These are phyloP conservation scores for Capillidium rhysosporum DNA, from an alignment of 371 early-diverging fungal genomes.

Conservation along the genomic window DNA sequence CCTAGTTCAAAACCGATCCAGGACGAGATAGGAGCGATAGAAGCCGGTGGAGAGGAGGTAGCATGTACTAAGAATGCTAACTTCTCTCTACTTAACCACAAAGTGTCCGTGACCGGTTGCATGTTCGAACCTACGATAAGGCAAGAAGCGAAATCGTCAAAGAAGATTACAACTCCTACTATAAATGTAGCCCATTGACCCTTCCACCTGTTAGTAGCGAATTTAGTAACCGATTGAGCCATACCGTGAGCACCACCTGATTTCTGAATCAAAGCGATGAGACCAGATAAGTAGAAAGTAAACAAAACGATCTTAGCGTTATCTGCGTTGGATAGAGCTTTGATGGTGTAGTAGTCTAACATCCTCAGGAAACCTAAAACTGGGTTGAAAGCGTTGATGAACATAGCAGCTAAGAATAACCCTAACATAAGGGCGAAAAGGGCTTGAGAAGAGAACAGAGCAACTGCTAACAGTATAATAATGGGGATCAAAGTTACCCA, in stretches of 20 bases:
- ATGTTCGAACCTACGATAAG: slow-evolving; percentile 5
- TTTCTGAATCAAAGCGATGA: slow-evolving; percentile 6
- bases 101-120: slow-evolving; percentile 1
- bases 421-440: slow-evolving; percentile 3
- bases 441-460: slow-evolving; percentile 4
- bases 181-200: slow-evolving; percentile 5
- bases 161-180: slow-evolving; percentile 1
- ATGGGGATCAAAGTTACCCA: slow-evolving; percentile 6
- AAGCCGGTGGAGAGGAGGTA: slow-evolving; percentile 3
- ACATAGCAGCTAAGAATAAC: slow-evolving; percentile 1
- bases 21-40: background rate
- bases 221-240: background rate
- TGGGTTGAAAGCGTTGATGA: slow-evolving; percentile 7
- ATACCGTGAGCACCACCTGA: slow-evolving; percentile 5
- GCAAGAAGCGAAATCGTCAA: slow-evolving; percentile 5
- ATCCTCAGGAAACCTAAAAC: slow-evolving; percentile 1
- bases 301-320: slow-evolving; percentile 5
- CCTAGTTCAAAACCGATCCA: slow-evolving; percentile 8
- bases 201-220: background rate
- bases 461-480: slow-evolving; percentile 1
- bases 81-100: slow-evolving; percentile 2
- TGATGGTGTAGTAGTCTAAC: slow-evolving; percentile 5
- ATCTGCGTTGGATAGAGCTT: slow-evolving; percentile 2
- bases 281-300: slow-evolving; percentile 4
- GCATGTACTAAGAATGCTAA: slow-evolving; percentile 6